These are phyloP conservation scores for Termitomyces sp. DNA, from an alignment of 1,284 basidiomycete species.

Conservation along the genomic window DNA sequence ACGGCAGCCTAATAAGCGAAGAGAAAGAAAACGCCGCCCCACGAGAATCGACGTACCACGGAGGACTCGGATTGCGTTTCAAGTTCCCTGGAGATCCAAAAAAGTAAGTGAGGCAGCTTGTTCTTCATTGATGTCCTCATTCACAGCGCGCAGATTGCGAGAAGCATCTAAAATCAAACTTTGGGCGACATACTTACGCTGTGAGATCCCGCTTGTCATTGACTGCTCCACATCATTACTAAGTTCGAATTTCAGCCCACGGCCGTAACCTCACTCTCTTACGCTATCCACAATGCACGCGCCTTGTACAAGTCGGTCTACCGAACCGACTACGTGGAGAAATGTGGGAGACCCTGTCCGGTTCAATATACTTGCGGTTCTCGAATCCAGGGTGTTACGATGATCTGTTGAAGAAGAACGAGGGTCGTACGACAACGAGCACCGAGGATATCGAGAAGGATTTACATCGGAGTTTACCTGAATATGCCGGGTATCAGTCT, in stretches of 20 bases:
- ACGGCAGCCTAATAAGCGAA: conserved; percentile 56
- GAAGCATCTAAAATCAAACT: conserved; percentile 98
- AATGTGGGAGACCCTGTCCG: conserved; percentile 97
- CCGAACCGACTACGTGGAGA: conserved; percentile 95
- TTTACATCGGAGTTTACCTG: conserved; percentile 89
- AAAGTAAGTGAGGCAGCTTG: conserved; percentile 50
- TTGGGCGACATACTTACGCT: conserved; percentile 86
- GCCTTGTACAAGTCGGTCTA: conserved; percentile 94
- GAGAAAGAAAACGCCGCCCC: conserved; percentile 42
- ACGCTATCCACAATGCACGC: conserved; percentile 94
- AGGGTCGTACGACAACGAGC: conserved; percentile 78
- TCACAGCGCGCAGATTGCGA: conserved; percentile 54
- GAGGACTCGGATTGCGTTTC: conserved; percentile 83
- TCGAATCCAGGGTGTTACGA: conserved; percentile 84
- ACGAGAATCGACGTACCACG: conserved; percentile 65
- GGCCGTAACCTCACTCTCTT: conserved; percentile 90
- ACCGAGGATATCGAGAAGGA: conserved; percentile 99
- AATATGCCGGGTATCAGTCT: conserved; percentile 91
- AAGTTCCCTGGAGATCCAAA: conserved; percentile 93
- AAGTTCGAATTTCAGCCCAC: conserved; percentile 45
- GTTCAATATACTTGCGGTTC: conserved; percentile 89
- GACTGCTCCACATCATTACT: neutral
- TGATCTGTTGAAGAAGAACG: conserved; percentile 75
- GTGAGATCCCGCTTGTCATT: conserved; percentile 37
- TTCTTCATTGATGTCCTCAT: conserved; percentile 6